These are phyloP conservation scores for Xylariaceae sp. DNA, from an alignment of 2,329 filamentous ascomycete species.

Conservation along the genomic window DNA sequence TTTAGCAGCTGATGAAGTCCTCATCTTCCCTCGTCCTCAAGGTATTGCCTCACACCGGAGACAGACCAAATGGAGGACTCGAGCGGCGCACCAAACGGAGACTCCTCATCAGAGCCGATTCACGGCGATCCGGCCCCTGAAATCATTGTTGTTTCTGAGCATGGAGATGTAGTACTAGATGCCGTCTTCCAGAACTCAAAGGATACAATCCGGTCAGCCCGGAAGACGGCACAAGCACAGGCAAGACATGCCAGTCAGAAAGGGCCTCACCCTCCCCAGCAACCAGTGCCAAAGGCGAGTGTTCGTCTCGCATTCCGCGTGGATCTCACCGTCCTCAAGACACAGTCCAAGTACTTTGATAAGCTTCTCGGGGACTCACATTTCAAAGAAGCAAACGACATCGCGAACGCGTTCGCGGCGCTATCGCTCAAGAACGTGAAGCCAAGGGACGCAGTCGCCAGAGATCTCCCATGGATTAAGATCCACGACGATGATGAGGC, in stretches of 20 bases:
- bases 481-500: conserved; percentile 75
- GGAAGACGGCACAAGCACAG: conserved; percentile 46
- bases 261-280: conserved; percentile 23
- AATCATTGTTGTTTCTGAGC: conserved; percentile 58
- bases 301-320: conserved; percentile 64
- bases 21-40: conserved; percentile 35
- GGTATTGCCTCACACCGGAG: conserved; percentile 46
- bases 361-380: conserved; percentile 68
- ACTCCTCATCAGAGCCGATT: conserved; percentile 29
- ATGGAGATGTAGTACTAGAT: conserved; percentile 71
- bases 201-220: conserved; percentile 55
- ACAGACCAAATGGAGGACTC: conserved; percentile 44
- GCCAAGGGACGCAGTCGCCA: conserved; percentile 55
- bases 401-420: conserved; percentile 58
- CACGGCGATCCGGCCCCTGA: conserved; percentile 35
- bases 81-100: conserved; percentile 30
- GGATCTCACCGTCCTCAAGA: conserved; percentile 60
- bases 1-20: conserved; percentile 40
- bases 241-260: conserved; percentile 32
- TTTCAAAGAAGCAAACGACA: conserved; percentile 67
- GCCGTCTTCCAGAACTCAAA: conserved; percentile 68
- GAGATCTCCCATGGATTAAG: conserved; percentile 66
- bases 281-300: conserved; percentile 46
- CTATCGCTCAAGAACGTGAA: conserved; percentile 56
- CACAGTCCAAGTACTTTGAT: conserved; percentile 72